Percentiles rank a stretch among this genome's conserved stretches.
Conservation (phyloP, 2,329 filamentous ascomycete genomes). For the Sporothrix schenckii region DNA sequence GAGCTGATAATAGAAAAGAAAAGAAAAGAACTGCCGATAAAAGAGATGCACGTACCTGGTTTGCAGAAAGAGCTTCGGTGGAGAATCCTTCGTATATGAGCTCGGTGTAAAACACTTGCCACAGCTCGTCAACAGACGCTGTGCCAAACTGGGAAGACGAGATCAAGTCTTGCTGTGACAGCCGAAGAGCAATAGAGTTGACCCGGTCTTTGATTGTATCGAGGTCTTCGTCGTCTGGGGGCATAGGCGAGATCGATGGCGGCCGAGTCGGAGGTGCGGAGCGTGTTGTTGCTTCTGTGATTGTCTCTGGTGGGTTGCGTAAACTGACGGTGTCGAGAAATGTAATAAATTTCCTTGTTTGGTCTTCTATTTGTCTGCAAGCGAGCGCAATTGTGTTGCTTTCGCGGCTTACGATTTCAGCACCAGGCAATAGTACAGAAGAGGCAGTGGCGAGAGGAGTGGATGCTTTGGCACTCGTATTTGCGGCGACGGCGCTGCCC, state of each 20-base stretch:
- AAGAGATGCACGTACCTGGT: conserved; percentile 53
- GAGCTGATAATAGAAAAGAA: background rate
- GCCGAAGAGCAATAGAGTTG: conserved; percentile 57
- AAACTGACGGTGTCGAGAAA: conserved; percentile 42
- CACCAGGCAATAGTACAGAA: background rate
- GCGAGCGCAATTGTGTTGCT: conserved; percentile 49
- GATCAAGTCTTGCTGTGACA: conserved; percentile 49
- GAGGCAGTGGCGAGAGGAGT: conserved; percentile 32
- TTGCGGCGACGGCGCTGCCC: background rate
- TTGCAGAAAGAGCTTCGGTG: conserved; percentile 55
- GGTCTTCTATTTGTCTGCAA: conserved; percentile 52
- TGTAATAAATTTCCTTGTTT: conserved; percentile 57
- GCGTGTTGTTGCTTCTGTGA: background rate
- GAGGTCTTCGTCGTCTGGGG: conserved; percentile 49
- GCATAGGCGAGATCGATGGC: conserved; percentile 32
- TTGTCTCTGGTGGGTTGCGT: conserved; percentile 49
- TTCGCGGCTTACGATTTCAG: conserved; percentile 42
- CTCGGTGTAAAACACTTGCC: conserved; percentile 62
- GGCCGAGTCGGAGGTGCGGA: conserved; percentile 31
- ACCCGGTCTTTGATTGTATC: conserved; percentile 64
- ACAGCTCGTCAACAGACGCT: conserved; percentile 53
- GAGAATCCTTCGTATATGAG: conserved; percentile 63
- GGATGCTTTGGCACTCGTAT: conserved; percentile 14
- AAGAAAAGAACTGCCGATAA: background rate
- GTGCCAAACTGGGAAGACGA: conserved; percentile 21